Conservation (phyloP, 805 yeast species). For the Tetrapisispora fleetii region DNA sequence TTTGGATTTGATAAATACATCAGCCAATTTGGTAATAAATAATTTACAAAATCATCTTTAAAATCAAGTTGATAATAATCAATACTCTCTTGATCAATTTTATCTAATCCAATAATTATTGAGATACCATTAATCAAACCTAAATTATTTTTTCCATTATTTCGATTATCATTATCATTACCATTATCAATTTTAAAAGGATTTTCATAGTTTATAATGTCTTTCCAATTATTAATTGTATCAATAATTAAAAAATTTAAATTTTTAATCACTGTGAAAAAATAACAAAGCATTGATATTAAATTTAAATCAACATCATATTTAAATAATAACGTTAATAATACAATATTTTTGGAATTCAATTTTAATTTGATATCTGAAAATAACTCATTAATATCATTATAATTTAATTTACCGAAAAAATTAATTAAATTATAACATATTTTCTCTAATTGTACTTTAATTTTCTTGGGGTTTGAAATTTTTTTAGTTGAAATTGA, state of each 20-base stretch:
- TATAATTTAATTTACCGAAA: background rate
- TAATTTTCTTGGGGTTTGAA: background rate
- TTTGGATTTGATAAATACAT: background rate
- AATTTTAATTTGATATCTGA: background rate
- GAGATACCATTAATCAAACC: background rate
- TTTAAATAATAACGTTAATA: background rate
- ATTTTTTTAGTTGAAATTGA: background rate
- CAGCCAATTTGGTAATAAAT: constrained; percentile 1
- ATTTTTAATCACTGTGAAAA: constrained; percentile 12
- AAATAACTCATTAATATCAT: background rate
- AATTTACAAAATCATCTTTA: background rate
- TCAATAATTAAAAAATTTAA: constrained; percentile 11
- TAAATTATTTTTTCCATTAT: background rate
- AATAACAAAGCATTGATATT: constrained; percentile 15
- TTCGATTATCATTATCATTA: background rate
- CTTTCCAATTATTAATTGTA: constrained; percentile 8
- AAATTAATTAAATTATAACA: background rate
- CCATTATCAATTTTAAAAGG: background rate
- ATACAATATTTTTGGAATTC: constrained; percentile 5
- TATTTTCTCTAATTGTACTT: background rate
- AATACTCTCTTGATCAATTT: background rate
- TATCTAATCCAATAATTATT: background rate
- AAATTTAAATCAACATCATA: constrained; percentile 1
- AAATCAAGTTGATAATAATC: background rate
- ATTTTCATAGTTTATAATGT: background rate